Percentiles rank a stretch among this genome's conserved stretches.
phyloP scores from a whole-genome alignment of 1,139 yeast species.

The Kurtzmaniella quercitrusa region DNA sequence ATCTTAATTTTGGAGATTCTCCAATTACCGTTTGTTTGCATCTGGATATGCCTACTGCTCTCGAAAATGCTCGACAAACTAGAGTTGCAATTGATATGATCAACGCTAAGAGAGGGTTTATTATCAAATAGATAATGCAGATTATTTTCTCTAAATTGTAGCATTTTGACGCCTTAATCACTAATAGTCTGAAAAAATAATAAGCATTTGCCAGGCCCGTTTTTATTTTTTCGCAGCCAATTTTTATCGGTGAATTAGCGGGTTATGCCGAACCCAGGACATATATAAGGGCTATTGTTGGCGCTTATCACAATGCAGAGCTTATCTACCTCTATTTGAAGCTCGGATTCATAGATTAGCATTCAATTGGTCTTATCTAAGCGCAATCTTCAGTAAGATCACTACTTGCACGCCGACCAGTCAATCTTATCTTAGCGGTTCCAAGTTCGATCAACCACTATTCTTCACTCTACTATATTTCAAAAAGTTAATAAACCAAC shows the following conservation, averaged over 20 bases:
- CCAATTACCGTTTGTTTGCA: constrained; percentile 32
- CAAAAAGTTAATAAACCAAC: background rate
- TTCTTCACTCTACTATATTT: too few species aligned
- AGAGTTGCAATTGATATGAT: constrained; percentile 24
- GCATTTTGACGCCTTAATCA: background rate
- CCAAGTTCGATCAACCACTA: background rate
- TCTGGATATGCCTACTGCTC: constrained; percentile 34
- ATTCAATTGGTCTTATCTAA: background rate
- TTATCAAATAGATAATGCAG: background rate
- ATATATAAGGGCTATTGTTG: too few species aligned
- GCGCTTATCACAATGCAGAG: too few species aligned
- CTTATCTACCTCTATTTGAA: too few species aligned
- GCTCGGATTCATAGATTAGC: background rate
- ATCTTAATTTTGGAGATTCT: constrained; percentile 20
- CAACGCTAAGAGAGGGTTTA: constrained; percentile 11
- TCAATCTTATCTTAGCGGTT: background rate
- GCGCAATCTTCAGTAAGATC: background rate
- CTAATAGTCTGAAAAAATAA: too few species aligned
- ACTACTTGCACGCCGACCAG: background rate
- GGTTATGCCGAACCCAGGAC: background rate
- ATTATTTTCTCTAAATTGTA: background rate
- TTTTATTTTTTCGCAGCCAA: background rate
- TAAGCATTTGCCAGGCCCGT: background rate
- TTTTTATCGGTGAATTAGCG: background rate
- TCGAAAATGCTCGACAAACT: constrained; percentile 25